A percentile compares a stretch with the other conserved stretches of the same genome.
Conservation (phyloP, 1,284 basidiomycete species). For the Trichosporon coremiiforme region DNA sequence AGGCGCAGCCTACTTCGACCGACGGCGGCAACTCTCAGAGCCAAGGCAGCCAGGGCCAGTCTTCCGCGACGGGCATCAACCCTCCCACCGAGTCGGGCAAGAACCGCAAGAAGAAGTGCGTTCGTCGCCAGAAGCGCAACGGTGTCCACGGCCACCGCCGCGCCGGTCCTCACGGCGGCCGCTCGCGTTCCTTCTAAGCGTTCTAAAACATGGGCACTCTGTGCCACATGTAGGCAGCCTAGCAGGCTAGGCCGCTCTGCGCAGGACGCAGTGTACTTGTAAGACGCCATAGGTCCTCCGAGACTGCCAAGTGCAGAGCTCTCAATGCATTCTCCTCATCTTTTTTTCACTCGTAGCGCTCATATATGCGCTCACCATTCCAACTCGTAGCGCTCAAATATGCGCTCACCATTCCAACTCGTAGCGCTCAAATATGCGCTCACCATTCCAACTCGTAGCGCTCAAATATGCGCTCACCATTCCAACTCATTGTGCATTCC, state of each 20-base stretch:
- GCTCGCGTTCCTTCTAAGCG: constrained; percentile 1
- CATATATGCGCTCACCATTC: too few species aligned
- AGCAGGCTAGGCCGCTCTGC: background rate
- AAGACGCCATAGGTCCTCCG: background rate
- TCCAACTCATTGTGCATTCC: background rate
- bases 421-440: background rate
- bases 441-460: too few species aligned
- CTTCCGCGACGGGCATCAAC: background rate
- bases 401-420: background rate
- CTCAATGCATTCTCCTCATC: constrained; percentile 1
- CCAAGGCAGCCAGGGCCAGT: constrained; percentile 1
- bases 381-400: too few species aligned
- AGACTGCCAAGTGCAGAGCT: background rate
- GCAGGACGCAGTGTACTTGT: constrained; percentile 18
- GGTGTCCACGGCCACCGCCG: background rate
- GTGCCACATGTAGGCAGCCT: background rate
- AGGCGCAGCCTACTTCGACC: background rate
- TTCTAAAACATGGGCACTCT: background rate
- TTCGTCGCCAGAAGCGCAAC: constrained; percentile 16
- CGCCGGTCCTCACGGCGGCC: constrained; percentile 13
- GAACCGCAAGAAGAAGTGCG: constrained; percentile 21
- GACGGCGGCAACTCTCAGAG: background rate
- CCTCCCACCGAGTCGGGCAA: constrained; percentile 14
- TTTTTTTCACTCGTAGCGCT: background rate
- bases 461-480: too few species aligned